Conservation (phyloP, 768 basidiomycete genomes). For the Auricularia cornea region DNA sequence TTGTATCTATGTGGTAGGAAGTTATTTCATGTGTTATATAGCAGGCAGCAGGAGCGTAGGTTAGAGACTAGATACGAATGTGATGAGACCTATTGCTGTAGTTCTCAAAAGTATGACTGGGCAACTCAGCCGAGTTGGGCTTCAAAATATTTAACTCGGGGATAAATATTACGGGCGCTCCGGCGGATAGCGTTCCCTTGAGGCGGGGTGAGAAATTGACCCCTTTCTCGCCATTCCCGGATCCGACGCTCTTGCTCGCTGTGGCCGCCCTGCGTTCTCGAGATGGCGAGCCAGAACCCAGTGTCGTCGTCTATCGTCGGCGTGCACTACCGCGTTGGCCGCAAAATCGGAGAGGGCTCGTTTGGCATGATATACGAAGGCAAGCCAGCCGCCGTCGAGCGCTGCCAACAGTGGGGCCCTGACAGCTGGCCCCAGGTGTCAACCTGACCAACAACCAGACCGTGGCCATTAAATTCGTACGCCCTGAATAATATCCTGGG, state of each 20-base stretch:
- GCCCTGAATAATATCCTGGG: slow-evolving; percentile 28
- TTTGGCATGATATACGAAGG: slow-evolving; percentile 96
- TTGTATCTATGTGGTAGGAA: neutral
- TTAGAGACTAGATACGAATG: too few species aligned
- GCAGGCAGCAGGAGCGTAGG: too few species aligned
- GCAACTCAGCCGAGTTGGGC: too few species aligned
- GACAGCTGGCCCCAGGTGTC: slow-evolving; percentile 50
- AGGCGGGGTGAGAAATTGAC: neutral
- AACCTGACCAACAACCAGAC: slow-evolving; percentile 98
- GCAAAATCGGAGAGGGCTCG: slow-evolving; percentile 98
- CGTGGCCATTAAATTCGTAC: slow-evolving; percentile 99
- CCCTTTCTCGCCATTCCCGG: neutral
- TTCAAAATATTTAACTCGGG: neutral
- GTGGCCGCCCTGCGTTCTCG: neutral
- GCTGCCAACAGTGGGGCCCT: neutral
- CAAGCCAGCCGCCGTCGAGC: slow-evolving; percentile 14
- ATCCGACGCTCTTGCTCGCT: neutral
- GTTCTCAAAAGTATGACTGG: too few species aligned
- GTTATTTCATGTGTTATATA: neutral
- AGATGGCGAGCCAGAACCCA: neutral
- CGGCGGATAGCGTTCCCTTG: neutral
- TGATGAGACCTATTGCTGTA: too few species aligned
- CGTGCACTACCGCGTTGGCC: slow-evolving; percentile 94
- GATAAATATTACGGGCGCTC: neutral
- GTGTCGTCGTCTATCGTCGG: slow-evolving; percentile 51